Base-by-base conservation (phyloP, 2,329 filamentous ascomycete genomes). In the Fusarium circinatum region DNA sequence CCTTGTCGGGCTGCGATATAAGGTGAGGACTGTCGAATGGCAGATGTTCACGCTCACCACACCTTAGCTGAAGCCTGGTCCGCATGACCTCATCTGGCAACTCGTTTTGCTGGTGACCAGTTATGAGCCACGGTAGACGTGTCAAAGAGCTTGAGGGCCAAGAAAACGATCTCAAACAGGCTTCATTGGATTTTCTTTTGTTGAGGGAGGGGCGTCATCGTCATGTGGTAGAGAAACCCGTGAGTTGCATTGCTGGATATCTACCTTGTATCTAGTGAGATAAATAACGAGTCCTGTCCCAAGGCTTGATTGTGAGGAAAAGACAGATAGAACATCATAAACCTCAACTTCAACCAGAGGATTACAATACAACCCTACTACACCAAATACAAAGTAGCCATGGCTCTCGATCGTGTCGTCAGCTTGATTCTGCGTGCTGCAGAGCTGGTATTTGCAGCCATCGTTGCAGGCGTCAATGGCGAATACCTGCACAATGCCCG, bases 401-500 rank as follows among this genome's bases (percentile, higher is more conserved):
- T 84, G 82, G 82, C 81, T 64, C 69, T 85, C 57, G 82, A 84
- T 65, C 82, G 83, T 54, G 74, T 85, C 62, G 78, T 84, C 67
- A 83, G 81, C 68, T 75, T 84, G 65, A 62, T 82, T 51, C 79
- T 85, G 52, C 83, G 84, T 34, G 76, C 78, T 36, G 81, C 83
- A 24, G 80, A 94, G 84, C 87, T 95, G 72, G 89, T 86, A 77
- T 94, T 93, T 79, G 91, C 89, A n/a, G 87, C 89, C 75, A 92
- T 94, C 69, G 90, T 94, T 58, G 90, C 91, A 30, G 93, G 92
- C 68, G 85, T 94, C 70, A 90, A 91, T 66, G 92, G 91, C 58
- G 80, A 89, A 73, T 92, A 92, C 80, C 88, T 95, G 32, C 87
- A 90, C 79, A 75, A 82, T 7, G 84, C 84, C 59, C 67, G 83